These are phyloP conservation scores for Sporothrix globosa DNA, from an alignment of 2,329 filamentous ascomycete species.

Conservation along the genomic window DNA sequence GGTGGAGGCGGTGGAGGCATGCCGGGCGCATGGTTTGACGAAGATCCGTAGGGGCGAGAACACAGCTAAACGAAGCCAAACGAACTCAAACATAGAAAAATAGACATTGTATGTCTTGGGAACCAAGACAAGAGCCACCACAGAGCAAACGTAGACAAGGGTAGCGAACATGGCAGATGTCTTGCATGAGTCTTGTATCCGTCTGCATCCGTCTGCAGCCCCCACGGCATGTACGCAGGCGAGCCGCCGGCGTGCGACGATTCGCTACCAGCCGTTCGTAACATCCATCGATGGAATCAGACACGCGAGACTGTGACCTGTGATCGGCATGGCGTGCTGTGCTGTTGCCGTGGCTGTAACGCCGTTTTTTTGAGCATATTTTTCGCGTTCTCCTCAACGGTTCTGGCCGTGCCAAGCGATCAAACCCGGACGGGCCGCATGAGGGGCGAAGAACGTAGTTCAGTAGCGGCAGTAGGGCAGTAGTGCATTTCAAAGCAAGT, in stretches of 20 bases:
- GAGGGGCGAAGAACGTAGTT: neutral
- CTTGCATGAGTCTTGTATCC: neutral
- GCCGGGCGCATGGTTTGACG: slow-evolving; percentile 35
- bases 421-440: slow-evolving; percentile 16
- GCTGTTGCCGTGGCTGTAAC: neutral
- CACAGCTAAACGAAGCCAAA: neutral
- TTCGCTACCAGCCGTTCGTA: slow-evolving; percentile 2
- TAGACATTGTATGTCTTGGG: neutral
- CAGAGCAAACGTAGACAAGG: neutral
- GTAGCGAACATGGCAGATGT: neutral
- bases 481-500: neutral
- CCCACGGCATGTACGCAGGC: neutral
- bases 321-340: neutral
- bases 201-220: neutral
- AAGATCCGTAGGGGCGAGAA: slow-evolving; percentile 26
- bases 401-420: slow-evolving; percentile 23
- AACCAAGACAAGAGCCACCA: too few species aligned
- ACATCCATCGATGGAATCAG: neutral
- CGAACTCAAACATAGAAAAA: neutral
- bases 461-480: neutral
- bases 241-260: slow-evolving; percentile 8
- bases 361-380: neutral
- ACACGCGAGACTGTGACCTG: neutral
- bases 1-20: slow-evolving; percentile 13
- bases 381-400: neutral